Evolutionary conservation across 129 eudicot genomes (phyloP), one percentile per base, ranked within the genome.

Genomic region (Centaurea solstitialis): DNA sequence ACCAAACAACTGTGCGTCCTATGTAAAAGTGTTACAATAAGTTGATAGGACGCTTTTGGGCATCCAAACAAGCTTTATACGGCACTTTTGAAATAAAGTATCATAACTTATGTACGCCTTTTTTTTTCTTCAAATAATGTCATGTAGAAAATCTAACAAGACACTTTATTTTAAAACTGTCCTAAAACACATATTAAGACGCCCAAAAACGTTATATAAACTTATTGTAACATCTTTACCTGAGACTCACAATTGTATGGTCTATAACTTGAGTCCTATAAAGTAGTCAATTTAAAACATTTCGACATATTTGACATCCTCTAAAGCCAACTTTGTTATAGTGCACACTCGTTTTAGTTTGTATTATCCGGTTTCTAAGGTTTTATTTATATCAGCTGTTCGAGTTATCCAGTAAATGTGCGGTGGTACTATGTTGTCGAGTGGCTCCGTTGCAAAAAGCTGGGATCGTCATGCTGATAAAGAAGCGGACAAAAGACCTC

Each of bases 391-490:
- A 50, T 83, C 97, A 87, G 97, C 86, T 94, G 61, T 91, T 84
- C 65, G 87, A 88, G 72, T 83, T 92, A 76, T 88, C 97, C 72
- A 90, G 93, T 86, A 88, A 77, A 83, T 94, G 98, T 76, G 70
- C 87, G 17, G 98, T 89, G 79, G 98, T 94, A 20, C 79, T 94
- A 72, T 94, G 98, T 84, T 94, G 98, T 66, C 96, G 98, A 13
- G 97, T 92, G 73, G 98, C 98, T 79, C 98, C 98, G 18, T 76
- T 94, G 88, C 98, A 94, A 73, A 94, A 94, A 68, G 97, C 98
- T 15, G 98, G 97, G 40, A 91, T 94, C 59, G 98, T 94, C 37
- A 92, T 92, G 86, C 86, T 94, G 75, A 92, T 94, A 77, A 94
- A 93, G 83, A 90, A 83, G 73, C 82, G 94, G 67, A 90, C 97